Conservation (phyloP, 345 rosid species). For the Carallia brachiata region DNA sequence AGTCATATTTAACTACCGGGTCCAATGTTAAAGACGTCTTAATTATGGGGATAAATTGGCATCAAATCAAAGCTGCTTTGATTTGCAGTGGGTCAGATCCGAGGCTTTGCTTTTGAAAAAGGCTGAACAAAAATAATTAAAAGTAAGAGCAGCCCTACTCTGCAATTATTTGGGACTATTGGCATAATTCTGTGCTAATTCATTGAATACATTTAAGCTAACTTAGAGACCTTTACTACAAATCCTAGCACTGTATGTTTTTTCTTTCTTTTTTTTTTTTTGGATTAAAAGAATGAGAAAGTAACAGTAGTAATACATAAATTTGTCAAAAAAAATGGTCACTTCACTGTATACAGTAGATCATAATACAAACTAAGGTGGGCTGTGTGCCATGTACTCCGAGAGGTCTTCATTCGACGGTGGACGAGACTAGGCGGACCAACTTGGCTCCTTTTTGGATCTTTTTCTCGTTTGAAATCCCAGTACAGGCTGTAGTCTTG, state of each 20-base stretch:
- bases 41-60: not conserved
- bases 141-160: not conserved
- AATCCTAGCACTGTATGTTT: not conserved
- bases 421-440: slow-evolving; percentile 22
- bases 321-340: too few species aligned
- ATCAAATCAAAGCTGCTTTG: not conserved
- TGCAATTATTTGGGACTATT: not conserved
- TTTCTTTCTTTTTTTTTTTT: too few species aligned
- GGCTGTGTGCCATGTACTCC: not conserved
- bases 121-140: not conserved
- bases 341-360: not conserved
- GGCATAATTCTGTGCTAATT: not conserved
- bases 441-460: not conserved
- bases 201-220: not conserved
- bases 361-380: not conserved
- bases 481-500: slow-evolving; percentile 4
- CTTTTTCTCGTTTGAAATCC: slow-evolving; percentile 6
- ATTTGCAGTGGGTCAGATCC: not conserved
- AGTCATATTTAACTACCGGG: not conserved
- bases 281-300: too few species aligned
- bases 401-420: slow-evolving; percentile 22
- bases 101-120: not conserved
- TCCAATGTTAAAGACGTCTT: not conserved
- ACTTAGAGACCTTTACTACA: not conserved
- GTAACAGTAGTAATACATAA: too few species aligned